Base-by-base conservation (phyloP, 371 early-diverging fungal species). In the Lichtheimia ramosa region DNA sequence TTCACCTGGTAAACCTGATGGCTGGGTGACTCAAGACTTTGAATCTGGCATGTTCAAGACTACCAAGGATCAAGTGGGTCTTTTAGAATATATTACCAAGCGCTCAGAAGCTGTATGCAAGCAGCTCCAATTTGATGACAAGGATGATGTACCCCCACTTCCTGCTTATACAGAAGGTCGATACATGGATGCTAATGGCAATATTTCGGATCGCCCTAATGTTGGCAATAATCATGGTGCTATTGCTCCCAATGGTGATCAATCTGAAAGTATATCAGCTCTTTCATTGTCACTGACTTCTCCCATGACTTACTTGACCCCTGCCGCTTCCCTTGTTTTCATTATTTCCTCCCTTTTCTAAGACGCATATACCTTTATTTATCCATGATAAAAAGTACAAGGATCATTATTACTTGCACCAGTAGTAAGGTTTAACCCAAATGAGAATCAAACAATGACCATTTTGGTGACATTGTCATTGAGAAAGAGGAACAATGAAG, bases 1-100 rank as follows among this genome's bases (percentile, higher is more conserved):
- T 43, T 81, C 81, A 20, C 75, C 81, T 16, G 84, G 84, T 39
- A 70, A 62, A 21, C 55, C 66, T 23, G 60, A 56, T 48, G 62
- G 60, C 18, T 81, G 63, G 46, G 79, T 79, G 6, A 56, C 73
- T 5, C 58, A 65, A 1, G 73, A 81, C 49, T 81, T 82, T 51
- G 55, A 74, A 51, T 63, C 62, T 58, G 77, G 78, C 65, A 39
- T 84, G 52, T 54, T 63, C 55, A 72, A 64, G 23, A 66, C 68
- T 21, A 53, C 56, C 13, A 28, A 50, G 13, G 61, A 56, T 16
- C 56, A 59, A 10, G 46, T 58, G 6, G 68, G 72, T 13, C 61
- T 77, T 16, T 48, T 51, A 14, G 61, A 62, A 58, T 79, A 70
- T 69, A 61, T 77, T 18, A 20, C 58, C 7, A 54, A 59, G 20